Evolutionary conservation across 2,329 filamentous ascomycete genomes (phyloP), one percentile per base, ranked within the genome.

Genomic region (Sphaerulina musiva): DNA sequence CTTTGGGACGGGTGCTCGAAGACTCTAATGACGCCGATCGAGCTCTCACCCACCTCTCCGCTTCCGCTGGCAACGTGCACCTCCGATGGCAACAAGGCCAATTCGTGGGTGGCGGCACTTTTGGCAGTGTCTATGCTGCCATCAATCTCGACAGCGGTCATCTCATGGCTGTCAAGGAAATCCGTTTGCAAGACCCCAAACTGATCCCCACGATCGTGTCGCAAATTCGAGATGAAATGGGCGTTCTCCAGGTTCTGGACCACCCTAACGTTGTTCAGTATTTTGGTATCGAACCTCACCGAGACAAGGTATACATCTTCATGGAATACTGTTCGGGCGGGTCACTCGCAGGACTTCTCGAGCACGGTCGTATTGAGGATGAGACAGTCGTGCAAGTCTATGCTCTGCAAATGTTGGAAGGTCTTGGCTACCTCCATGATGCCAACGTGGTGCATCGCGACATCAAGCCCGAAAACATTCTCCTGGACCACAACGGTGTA

Each of bases 291-390:
- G 93, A 98, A 71, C 93, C 96, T 2, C 93, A 98, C 72, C 83
- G 93, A 59, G 93, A 98, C 77, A 93, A 95, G 68, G 93, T 98
- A n/a, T 98, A 97, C 72, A 96, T 98, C 62, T 98, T 98, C 70
- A 98, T 98, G 93, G 93, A 98, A 72, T 97, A 95, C 72, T 98
- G 93, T 71, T 95, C 90, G 4, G 92, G 93, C 48, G 93, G 93
- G 17, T 97, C 92, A 12, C 78, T 98, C 46, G 91, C 93, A 41
- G 87, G 82, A 48, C 76, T 98, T 49, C 78, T 98, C 41, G 93
- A 98, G 70, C 92, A 98, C 67, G 93, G 93, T 10, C 87, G 93
- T 40, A 96, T 98, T 59, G 93, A 96, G 74, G 95, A 97, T 68
- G 93, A 98, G 70, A 93, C 91, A 53, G 91, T 97, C 58, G 92